Evolutionary conservation across 441 rosid genomes (phyloP).

Genomic region (Erodium texanum): DNA sequence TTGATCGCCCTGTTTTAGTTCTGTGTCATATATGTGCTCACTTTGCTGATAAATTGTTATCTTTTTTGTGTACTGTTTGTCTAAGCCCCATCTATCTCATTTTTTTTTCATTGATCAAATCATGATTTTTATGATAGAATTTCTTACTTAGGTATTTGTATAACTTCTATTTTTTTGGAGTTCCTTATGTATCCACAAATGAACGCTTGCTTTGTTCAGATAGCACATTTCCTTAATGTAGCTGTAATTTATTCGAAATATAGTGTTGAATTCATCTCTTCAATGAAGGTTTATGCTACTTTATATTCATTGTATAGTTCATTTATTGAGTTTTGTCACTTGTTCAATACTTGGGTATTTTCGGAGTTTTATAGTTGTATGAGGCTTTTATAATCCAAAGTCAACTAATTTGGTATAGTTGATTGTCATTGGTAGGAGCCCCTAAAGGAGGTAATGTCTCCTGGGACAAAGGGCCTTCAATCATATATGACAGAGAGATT

Average conservation of each 20-base stretch:
- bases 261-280: not conserved
- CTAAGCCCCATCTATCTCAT: not conserved
- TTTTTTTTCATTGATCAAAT: not conserved
- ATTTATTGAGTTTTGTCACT: not conserved
- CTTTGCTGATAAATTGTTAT: not conserved
- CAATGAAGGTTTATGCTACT: not conserved
- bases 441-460: conserved; percentile 87
- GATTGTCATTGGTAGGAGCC: conserved; percentile 61
- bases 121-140: not conserved
- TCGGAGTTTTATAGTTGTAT: not conserved
- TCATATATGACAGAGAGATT: conserved; percentile 62
- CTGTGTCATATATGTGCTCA: not conserved
- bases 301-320: not conserved
- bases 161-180: not conserved
- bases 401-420: conserved; percentile 11
- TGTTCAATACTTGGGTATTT: not conserved
- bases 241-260: not conserved
- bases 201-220: not conserved
- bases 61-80: not conserved
- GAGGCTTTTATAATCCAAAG: not conserved
- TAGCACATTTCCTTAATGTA: not conserved
- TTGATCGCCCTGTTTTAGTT: conserved; percentile 1
- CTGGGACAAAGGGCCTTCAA: conserved; percentile 76
- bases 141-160: not conserved
- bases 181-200: not conserved